phyloP scores from a whole-genome alignment of 257 asterid species.

The Plantago major region DNA sequence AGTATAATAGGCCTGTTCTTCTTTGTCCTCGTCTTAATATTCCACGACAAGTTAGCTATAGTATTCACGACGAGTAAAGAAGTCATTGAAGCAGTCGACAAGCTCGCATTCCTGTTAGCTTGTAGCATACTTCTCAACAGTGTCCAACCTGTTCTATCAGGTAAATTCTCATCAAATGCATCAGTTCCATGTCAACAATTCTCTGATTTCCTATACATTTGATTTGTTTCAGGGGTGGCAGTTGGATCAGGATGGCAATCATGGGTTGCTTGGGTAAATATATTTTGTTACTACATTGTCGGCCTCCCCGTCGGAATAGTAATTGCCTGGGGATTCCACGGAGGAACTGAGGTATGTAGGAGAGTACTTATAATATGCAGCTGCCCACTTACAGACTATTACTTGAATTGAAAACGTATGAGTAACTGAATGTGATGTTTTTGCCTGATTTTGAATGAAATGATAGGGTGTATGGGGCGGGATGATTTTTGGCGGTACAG shows the following conservation, averaged over 20 bases:
- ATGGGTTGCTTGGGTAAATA: slow-evolving; percentile 41
- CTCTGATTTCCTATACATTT: not conserved
- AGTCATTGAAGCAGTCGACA: slow-evolving; percentile 32
- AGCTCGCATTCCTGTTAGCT: slow-evolving; percentile 35
- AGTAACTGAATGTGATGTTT: not conserved
- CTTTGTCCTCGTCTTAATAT: slow-evolving; percentile 25
- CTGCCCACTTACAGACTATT: too few species aligned
- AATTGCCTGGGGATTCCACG: slow-evolving; percentile 31
- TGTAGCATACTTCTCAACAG: slow-evolving; percentile 49
- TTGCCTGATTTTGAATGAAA: not conserved
- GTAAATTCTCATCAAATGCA: slow-evolving; percentile 16
- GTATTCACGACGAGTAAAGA: slow-evolving; percentile 38
- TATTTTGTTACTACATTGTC: slow-evolving; percentile 38
- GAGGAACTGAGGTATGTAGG: slow-evolving; percentile 34
- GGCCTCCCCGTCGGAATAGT: slow-evolving; percentile 50
- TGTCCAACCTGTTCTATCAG: slow-evolving; percentile 56
- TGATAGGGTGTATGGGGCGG: slow-evolving; percentile 2
- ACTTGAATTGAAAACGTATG: too few species aligned
- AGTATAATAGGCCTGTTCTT: slow-evolving; percentile 38
- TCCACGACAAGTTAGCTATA: slow-evolving; percentile 32
- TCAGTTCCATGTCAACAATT: not conserved
- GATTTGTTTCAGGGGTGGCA: slow-evolving; percentile 36
- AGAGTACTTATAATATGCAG: too few species aligned
- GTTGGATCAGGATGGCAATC: slow-evolving; percentile 58
- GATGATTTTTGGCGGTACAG: slow-evolving; percentile 7